These are phyloP conservation scores for Otatea glauca DNA, from an alignment of 176 grass and related monocot species.

Conservation along the genomic window DNA sequence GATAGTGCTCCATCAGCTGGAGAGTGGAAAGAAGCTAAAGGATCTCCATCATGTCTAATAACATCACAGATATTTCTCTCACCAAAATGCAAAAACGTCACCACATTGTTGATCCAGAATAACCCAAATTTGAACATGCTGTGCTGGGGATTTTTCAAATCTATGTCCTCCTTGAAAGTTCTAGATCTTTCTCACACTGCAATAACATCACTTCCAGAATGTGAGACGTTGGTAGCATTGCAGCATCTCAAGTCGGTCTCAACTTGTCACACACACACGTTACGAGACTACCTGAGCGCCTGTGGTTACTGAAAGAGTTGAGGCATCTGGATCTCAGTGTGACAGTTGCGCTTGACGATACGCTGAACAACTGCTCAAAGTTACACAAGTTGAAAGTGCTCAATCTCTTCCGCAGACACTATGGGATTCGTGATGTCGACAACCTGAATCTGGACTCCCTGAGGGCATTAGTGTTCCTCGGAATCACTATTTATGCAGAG, in stretches of 20 bases:
- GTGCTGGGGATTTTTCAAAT: conserved; percentile 54
- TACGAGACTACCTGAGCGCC: conserved; percentile 51
- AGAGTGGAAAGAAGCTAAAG: conserved; percentile 44
- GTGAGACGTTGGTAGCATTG: conserved; percentile 48
- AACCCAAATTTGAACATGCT: conserved; percentile 66
- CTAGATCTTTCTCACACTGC: conserved; percentile 82
- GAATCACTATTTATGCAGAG: conserved; percentile 74
- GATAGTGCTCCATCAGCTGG: conserved; percentile 47
- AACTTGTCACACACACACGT: conserved; percentile 71
- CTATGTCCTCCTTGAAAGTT: conserved; percentile 63
- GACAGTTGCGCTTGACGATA: conserved; percentile 60
- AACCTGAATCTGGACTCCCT: conserved; percentile 73
- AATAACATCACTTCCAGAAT: conserved; percentile 62
- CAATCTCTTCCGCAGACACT: conserved; percentile 72
- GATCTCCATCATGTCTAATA: conserved; percentile 84
- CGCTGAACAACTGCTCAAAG: conserved; percentile 73
- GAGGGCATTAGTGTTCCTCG: conserved; percentile 47
- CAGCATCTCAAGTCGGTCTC: no score
- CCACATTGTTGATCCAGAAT: conserved; percentile 71
- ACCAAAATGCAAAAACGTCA: conserved; percentile 54
- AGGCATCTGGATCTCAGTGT: conserved; percentile 75
- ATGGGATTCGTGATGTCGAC: conserved; percentile 55
- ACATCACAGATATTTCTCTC: conserved; percentile 59
- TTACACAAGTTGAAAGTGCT: conserved; percentile 62
- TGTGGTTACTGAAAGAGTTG: conserved; percentile 64